phyloP scores from a whole-genome alignment of 768 basidiomycete genomes.

The Lentinula sp. region DNA sequence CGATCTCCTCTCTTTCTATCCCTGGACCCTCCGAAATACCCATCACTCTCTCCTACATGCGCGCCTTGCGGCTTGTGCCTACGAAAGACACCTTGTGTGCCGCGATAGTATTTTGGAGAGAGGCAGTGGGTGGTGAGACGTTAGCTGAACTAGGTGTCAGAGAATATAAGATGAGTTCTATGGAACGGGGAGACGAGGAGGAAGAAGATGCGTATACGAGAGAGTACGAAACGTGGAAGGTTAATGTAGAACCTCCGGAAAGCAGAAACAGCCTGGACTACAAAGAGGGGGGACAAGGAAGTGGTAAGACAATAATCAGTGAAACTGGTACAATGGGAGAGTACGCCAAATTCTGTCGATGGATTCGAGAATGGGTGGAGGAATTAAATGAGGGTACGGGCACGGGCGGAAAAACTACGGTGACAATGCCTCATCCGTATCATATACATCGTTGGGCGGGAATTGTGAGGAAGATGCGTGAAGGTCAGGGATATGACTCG shows the following conservation, averaged over 20 bases:
- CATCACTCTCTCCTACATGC: not conserved
- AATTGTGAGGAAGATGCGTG: not conserved
- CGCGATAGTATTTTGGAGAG: slow-evolving; percentile 5
- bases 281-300: too few relatives aligned
- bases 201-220: not conserved
- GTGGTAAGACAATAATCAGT: not conserved
- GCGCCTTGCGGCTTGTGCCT: not conserved
- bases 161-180: not conserved
- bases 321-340: not conserved
- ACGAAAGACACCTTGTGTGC: slow-evolving; percentile 1
- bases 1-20: not conserved
- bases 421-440: not conserved
- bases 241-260: not conserved
- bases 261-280: not conserved
- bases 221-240: slow-evolving; percentile 1
- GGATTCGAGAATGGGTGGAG: slow-evolving; percentile 5
- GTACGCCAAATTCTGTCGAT: slow-evolving; percentile 1
- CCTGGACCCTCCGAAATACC: slow-evolving; percentile 1
- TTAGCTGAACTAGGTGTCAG: not conserved
- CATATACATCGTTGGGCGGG: slow-evolving; percentile 1
- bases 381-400: not conserved
- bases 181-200: not conserved
- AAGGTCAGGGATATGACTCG: not conserved
- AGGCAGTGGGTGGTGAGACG: not conserved
- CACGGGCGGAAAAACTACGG: not conserved